Base-by-base conservation (phyloP, 306 rosid genomes). In the Prunus mume region DNA sequence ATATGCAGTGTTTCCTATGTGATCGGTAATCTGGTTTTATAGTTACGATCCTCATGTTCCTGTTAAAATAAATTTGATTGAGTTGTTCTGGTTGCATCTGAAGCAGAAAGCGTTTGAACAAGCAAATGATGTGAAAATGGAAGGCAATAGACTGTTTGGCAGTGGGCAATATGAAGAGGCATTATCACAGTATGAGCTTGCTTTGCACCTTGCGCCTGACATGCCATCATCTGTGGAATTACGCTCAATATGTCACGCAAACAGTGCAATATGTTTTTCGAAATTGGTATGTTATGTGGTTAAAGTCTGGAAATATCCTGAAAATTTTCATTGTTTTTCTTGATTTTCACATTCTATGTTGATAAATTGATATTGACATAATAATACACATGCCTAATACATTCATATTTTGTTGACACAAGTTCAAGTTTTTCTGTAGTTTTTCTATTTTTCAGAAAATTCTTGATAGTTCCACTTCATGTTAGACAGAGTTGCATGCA, bases 121-220 rank as follows among this genome's bases (percentile, higher is more conserved):
- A 86, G 96, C 97, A 58, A 94, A 87, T 79, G 90, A 86, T 60
- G 91, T 92, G 0, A 94, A 92, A 79, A 11, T 84, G 72, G 95
- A 88, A 84, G 98, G 98, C 70, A 95, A 95, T 79, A 82, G 81
- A 41, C 83, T 85, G 68, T 95, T 86, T 79, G 86, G 84, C 54
- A 83, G 81, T 41, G 97, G 90, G 38, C 86, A 83, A 71, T 95
- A 78, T 80, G 96, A 90, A 80, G 97, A 92, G 87, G 98, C 98
- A 24, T 65, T 90, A 19, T 76, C 75, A 7, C 82, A 84, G 68
- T 92, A 90, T 75, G 97, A 90, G 75, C 84, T 77, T 71, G 93
- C 95, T 55, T 80, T 94, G 65, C 88, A 87, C 54, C 74, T 80
- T 71, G 90, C 91, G 15, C 90, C 95, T 28, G 95, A 88, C 75